Evolutionary conservation across 108 stramenopile species (phyloP).

Genomic region (Stephanodiscus minutulus): DNA sequence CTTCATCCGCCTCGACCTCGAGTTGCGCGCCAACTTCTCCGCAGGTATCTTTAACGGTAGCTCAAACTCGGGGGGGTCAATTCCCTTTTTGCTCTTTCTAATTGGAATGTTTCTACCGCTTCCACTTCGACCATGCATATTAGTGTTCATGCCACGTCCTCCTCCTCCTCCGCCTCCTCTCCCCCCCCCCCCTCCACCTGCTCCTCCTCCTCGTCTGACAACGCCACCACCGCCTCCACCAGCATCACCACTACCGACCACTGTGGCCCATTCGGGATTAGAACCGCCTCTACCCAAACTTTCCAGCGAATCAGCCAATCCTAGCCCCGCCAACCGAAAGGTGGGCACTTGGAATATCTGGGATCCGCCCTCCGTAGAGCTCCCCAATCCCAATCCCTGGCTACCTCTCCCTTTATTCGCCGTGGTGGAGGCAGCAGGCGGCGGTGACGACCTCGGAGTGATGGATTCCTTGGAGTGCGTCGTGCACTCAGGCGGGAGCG

Average conservation of each 20-base stretch:
- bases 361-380: neutral
- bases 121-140: neutral
- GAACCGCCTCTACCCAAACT: neutral
- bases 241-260: neutral
- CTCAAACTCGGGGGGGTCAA: constrained; percentile 29
- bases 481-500: neutral
- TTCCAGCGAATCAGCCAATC: neutral
- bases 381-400: neutral
- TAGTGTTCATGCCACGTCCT: neutral
- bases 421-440: neutral
- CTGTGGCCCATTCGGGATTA: too few species aligned
- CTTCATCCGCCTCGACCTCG: constrained; percentile 32
- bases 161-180: neutral
- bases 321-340: neutral
- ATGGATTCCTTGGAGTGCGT: neutral
- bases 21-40: constrained; percentile 30
- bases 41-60: neutral
- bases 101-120: neutral
- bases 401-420: neutral
- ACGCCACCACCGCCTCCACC: neutral
- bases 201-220: neutral
- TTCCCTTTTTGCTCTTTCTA: constrained; percentile 2
- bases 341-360: neutral
- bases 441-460: neutral
- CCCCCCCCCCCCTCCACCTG: too few species aligned